Base-by-base conservation (phyloP, 768 basidiomycete species). In the Agaricus sinodeliciosus region DNA sequence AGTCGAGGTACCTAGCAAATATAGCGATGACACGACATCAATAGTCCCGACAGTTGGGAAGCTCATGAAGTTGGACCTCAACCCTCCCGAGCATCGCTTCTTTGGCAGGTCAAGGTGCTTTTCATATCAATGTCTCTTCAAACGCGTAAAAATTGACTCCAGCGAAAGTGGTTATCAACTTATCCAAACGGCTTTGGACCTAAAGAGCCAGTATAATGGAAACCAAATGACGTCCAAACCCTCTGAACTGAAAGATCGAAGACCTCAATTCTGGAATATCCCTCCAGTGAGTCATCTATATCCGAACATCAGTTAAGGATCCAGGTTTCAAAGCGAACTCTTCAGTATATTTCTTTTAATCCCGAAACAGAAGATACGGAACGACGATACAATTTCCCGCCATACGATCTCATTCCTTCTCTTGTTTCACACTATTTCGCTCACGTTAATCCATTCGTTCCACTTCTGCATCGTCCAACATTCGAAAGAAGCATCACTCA, bases 371-470 rank as follows among this genome's bases (percentile, higher is more conserved):
- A 57, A 55, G 65, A 42, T 52, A 60, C 43, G 1, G 57, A 57
- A 9, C 64, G 66, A 4, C 54, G 51, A 6, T 79, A 76, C 58
- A 48, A 43, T 18, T 85, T 78, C 49, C 84, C 84, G 0, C 74
- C 78, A 1, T 60, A 66, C 4, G 81, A 83, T 43, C 72, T 93
- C 15, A 71, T 80, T 7, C 53, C 60, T 1, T 56, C 60, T 0
- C 75, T 95, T 22, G 69, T 90, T 44, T 74, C 85, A 43, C 64
- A 75, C n/a, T 92, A 85, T 59, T 95, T 94, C 62, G 58, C 56
- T 0, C 58, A 78, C 31, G 56, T 76, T 55, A 85, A 90, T 58
- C 55, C 63, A 3, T 71, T 78, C 44, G 61, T 78, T 1, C 89
- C 90, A 1, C 70, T 94, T 8, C 68, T 95, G 2, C 90, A 93